Evolutionary conservation across 1,284 basidiomycete species (phyloP).

Genomic region (Ganoderma lucidum): DNA sequence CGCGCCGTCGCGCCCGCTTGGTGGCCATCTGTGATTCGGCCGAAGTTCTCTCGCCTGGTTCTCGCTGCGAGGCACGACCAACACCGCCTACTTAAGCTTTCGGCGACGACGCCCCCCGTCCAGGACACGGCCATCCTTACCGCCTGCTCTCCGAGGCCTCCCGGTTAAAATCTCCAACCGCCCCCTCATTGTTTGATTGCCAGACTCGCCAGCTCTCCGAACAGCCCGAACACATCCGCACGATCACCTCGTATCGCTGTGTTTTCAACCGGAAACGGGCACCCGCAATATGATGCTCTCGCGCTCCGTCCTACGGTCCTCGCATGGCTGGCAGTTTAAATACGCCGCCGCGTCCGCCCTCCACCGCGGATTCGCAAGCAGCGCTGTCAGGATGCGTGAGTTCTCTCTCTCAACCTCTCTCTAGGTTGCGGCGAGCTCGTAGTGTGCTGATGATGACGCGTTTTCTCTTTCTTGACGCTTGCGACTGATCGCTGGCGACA

Average conservation of each 20-base stretch:
- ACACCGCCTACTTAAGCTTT: background rate
- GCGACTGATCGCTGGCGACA: too few species aligned
- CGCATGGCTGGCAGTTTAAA: slow-evolving; percentile 24
- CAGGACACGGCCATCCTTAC: background rate
- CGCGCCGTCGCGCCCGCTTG: slow-evolving; percentile 6
- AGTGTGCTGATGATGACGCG: background rate
- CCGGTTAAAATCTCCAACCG: too few species aligned
- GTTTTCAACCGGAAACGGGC: background rate
- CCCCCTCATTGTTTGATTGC: too few species aligned
- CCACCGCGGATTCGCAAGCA: slow-evolving; percentile 42
- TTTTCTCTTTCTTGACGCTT: background rate
- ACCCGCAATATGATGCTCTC: slow-evolving; percentile 23
- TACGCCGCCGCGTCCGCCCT: slow-evolving; percentile 8
- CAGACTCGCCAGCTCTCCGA: background rate
- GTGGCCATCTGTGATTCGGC: slow-evolving; percentile 26
- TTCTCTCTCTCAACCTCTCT: slow-evolving; percentile 10
- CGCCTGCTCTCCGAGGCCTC: background rate
- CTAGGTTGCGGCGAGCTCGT: background rate
- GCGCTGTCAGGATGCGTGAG: slow-evolving; percentile 41
- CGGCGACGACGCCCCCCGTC: background rate
- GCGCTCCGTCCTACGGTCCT: slow-evolving; percentile 28
- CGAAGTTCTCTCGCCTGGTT: slow-evolving; percentile 34
- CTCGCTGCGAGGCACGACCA: slow-evolving; percentile 15
- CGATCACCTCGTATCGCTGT: background rate
- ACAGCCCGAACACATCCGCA: background rate